Conservation (phyloP, 164 flowering plant species). For the Umbilicus rupestris region DNA sequence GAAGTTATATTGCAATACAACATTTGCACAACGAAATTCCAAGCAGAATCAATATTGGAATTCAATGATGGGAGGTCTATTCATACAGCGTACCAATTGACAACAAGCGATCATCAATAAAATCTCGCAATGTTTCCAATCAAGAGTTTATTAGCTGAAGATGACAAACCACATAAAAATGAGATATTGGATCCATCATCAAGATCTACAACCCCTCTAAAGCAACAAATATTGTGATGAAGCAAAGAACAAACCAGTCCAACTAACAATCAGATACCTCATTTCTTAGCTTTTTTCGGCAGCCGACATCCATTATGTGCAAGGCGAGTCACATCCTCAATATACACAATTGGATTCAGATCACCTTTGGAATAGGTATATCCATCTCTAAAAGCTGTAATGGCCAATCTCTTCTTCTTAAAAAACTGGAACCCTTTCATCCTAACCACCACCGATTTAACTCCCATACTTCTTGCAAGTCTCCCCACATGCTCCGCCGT, state of each 20-base stretch:
- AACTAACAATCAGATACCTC: neutral
- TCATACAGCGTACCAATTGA: too few species aligned
- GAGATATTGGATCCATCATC: neutral
- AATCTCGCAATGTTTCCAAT: too few species aligned
- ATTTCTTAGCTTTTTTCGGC: conserved; percentile 5
- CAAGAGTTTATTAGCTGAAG: too few species aligned
- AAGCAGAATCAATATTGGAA: too few species aligned
- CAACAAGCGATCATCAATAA: too few species aligned
- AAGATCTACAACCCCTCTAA: neutral
- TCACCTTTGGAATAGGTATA: conserved; percentile 3
- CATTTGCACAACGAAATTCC: too few species aligned
- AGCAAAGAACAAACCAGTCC: neutral
- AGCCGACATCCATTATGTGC: conserved; percentile 2
- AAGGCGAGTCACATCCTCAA: conserved; percentile 5
- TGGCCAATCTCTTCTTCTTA: conserved; percentile 4
- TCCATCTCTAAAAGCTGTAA: conserved; percentile 5
- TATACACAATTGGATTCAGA: conserved; percentile 4
- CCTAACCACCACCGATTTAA: conserved; percentile 3
- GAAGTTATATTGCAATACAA: too few species aligned
- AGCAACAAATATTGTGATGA: neutral
- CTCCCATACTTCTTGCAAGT: neutral
- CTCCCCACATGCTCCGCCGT: conserved; percentile 1
- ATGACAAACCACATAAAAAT: too few species aligned
- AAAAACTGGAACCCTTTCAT: conserved; percentile 6
- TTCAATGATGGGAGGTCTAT: too few species aligned